A percentile compares a stretch with the other conserved stretches of the same genome.
Evolutionary conservation across 164 flowering plant species (phyloP).

Genomic region (Piper longum): DNA sequence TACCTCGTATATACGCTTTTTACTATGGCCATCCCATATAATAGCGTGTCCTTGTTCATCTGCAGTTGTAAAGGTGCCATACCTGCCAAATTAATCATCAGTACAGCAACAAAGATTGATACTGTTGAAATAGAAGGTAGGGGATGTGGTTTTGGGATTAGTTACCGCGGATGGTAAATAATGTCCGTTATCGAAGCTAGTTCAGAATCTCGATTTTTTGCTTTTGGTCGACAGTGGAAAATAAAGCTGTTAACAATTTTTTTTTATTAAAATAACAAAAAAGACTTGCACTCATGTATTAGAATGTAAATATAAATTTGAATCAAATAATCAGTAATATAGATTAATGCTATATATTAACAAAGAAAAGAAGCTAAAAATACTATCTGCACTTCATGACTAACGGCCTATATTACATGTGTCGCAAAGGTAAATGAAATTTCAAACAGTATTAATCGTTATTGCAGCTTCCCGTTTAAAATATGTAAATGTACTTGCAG

Average conservation of each 20-base stretch:
- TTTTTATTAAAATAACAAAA: constrained; percentile 1
- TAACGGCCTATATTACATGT: too few species aligned
- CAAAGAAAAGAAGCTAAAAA: too few species aligned
- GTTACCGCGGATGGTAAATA: constrained; percentile 60
- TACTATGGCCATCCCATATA: constrained; percentile 62
- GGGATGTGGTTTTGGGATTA: constrained; percentile 1
- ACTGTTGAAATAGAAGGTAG: neutral
- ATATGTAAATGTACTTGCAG: too few species aligned
- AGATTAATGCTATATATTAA: too few species aligned
- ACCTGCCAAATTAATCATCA: constrained; percentile 13
- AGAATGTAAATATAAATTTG: neutral
- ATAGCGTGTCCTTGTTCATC: constrained; percentile 65
- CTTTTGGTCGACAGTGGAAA: constrained; percentile 69
- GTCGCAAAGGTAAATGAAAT: too few species aligned
- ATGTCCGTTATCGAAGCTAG: constrained; percentile 69
- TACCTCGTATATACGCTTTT: constrained; percentile 67
- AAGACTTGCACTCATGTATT: neutral
- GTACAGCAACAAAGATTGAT: neutral
- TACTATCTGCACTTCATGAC: too few species aligned
- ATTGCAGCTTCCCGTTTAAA: too few species aligned
- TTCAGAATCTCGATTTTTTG: constrained; percentile 23
- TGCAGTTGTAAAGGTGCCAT: constrained; percentile 58
- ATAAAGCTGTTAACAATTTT: constrained; percentile 30
- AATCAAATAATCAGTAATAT: neutral
- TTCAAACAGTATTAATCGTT: too few species aligned